phyloP scores from a whole-genome alignment of 495 filamentous ascomycete genomes.

The Lineolata rhizophorae region DNA sequence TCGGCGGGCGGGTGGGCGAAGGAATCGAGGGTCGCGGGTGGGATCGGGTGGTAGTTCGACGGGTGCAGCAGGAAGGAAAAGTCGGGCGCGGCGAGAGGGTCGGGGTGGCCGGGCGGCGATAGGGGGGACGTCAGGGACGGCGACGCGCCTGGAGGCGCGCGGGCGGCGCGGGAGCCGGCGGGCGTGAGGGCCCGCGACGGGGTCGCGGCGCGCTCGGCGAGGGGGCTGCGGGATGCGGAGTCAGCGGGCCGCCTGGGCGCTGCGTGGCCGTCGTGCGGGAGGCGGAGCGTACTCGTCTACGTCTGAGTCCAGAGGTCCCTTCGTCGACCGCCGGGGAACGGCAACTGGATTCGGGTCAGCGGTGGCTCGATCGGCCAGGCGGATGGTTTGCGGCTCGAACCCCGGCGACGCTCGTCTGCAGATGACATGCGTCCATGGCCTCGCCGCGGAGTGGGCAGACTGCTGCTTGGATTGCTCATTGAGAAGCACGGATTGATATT shows the following conservation, averaged over 20 bases:
- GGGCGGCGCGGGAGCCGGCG: neutral
- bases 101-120: neutral
- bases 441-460: too few species aligned
- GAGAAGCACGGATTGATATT: too few species aligned
- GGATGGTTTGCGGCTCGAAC: too few species aligned
- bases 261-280: neutral
- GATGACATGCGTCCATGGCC: too few species aligned
- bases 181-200: neutral
- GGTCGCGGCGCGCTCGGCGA: neutral
- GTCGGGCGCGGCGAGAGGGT: neutral
- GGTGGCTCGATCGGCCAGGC: too few species aligned
- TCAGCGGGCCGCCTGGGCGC: too few species aligned
- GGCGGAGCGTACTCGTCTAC: neutral
- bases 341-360: neutral
- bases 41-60: slow-evolving; percentile 33
- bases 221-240: neutral
- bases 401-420: too few species aligned
- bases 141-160: neutral
- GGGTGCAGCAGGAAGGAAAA: slow-evolving; percentile 26
- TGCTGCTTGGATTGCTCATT: too few species aligned
- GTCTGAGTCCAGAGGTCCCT: neutral
- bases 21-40: slow-evolving; percentile 30
- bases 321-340: neutral
- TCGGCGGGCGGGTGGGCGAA: too few species aligned
- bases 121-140: neutral